Percentiles rank a stretch among this genome's conserved stretches.
phyloP scores from a whole-genome alignment of 148 eudicot species.

The Arbutus unedo region DNA sequence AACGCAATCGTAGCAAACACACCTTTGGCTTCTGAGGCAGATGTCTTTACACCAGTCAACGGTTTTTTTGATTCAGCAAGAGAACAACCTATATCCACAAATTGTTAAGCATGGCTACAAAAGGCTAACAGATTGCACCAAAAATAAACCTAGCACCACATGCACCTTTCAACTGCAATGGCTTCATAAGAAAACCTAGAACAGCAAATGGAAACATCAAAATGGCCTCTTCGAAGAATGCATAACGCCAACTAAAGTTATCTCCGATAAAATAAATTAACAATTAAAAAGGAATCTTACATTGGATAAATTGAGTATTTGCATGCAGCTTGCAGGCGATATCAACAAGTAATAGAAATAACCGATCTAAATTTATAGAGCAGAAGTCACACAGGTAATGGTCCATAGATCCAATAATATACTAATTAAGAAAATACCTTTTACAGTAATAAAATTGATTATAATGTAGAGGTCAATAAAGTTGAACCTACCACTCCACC shows the following conservation, averaged over 20 bases:
- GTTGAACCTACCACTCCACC: constrained; percentile 72
- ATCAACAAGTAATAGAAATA: not conserved
- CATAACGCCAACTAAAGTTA: constrained; percentile 71
- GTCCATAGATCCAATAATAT: not conserved
- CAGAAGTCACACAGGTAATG: not conserved
- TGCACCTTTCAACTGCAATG: constrained; percentile 83
- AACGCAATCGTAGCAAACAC: not conserved
- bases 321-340: not conserved
- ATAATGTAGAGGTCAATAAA: not conserved
- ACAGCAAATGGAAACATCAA: constrained; percentile 92
- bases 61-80: constrained; percentile 49
- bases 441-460: not conserved
- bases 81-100: constrained; percentile 53
- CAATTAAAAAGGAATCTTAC: not conserved
- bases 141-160: constrained; percentile 2
- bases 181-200: constrained; percentile 82
- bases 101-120: constrained; percentile 17
- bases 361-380: not conserved
- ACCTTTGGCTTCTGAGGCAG: constrained; percentile 53
- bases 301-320: not conserved
- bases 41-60: constrained; percentile 35
- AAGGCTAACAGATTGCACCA: constrained; percentile 10
- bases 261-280: constrained; percentile 24
- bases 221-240: constrained; percentile 72
- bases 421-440: not conserved